Evolutionary conservation across 257 asterid species (phyloP).

Genomic region (Ligustrum vulgare): DNA sequence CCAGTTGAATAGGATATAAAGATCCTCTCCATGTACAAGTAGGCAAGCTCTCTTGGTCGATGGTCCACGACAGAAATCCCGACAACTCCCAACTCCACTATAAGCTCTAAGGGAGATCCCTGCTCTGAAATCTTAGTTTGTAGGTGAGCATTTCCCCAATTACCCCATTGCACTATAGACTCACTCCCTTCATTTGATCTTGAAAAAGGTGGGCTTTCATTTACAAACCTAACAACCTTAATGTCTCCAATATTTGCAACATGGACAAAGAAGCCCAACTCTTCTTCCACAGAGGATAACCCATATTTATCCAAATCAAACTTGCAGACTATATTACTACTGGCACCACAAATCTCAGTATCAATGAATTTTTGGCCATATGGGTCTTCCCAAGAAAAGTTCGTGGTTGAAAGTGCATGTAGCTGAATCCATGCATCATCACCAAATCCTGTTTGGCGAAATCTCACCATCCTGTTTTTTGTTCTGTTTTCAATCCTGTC

Average conservation of each 20-base stretch:
- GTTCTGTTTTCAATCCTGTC: slow-evolving; percentile 89
- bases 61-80: slow-evolving; percentile 89
- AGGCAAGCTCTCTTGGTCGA: slow-evolving; percentile 85
- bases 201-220: slow-evolving; percentile 34
- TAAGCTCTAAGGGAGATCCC: slow-evolving; percentile 79
- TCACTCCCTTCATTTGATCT: slow-evolving; percentile 45
- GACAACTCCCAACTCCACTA: slow-evolving; percentile 81
- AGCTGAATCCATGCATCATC: slow-evolving; percentile 75
- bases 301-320: slow-evolving; percentile 65
- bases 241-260: slow-evolving; percentile 60
- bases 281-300: slow-evolving; percentile 49
- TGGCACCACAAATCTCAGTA: slow-evolving; percentile 45
- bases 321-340: slow-evolving; percentile 41
- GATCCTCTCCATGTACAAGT: slow-evolving; percentile 87
- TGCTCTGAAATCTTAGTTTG: slow-evolving; percentile 59
- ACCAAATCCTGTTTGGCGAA: slow-evolving; percentile 88
- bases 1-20: slow-evolving; percentile 84
- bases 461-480: slow-evolving; percentile 44
- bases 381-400: slow-evolving; percentile 87
- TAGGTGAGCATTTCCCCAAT: slow-evolving; percentile 51
- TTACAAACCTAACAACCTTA: slow-evolving; percentile 74
- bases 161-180: slow-evolving; percentile 42
- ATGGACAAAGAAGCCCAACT: slow-evolving; percentile 62
- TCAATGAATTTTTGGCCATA: slow-evolving; percentile 78
- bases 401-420: slow-evolving; percentile 69